Evolutionary conservation across 257 asterid genomes (phyloP).

Genomic region (Voacanga thouarsii): DNA sequence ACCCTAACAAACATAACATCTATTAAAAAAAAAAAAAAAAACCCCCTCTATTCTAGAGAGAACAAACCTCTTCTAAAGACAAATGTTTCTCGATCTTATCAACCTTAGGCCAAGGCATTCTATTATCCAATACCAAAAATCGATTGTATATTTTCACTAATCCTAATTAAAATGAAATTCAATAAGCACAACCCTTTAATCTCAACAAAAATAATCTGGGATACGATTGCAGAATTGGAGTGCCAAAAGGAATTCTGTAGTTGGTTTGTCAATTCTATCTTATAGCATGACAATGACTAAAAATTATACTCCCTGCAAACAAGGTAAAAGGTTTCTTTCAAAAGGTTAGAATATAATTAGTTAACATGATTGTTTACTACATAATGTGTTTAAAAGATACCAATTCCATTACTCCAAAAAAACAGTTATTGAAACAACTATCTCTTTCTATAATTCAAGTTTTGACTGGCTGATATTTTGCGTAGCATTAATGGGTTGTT

Average conservation of each 20-base stretch:
- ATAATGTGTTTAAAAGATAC: conserved; percentile 6
- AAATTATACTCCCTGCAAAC: conserved; percentile 21
- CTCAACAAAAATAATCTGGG: not conserved
- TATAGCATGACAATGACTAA: conserved; percentile 30
- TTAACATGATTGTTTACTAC: conserved; percentile 5
- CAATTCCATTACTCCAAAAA: not conserved
- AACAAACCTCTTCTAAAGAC: not conserved
- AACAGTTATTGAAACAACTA: not conserved
- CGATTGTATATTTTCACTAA: not conserved
- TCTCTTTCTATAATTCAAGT: conserved; percentile 9
- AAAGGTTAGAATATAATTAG: conserved; percentile 7
- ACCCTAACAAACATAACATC: not conserved
- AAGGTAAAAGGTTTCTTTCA: conserved; percentile 37
- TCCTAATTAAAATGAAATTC: not conserved
- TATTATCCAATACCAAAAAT: not conserved
- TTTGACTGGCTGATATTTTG: not conserved
- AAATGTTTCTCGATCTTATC: not conserved
- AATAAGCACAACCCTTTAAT: not conserved
- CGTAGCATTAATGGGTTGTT: conserved; percentile 16
- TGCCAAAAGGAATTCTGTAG: conserved; percentile 16
- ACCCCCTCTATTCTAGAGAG: not conserved
- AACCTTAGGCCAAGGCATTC: not conserved
- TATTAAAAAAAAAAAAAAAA: too few species aligned
- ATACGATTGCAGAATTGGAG: conserved; percentile 16
- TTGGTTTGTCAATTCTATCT: conserved; percentile 30